Conservation (phyloP, 2,329 filamentous ascomycete genomes). For the Pseudocercospora ulei region DNA sequence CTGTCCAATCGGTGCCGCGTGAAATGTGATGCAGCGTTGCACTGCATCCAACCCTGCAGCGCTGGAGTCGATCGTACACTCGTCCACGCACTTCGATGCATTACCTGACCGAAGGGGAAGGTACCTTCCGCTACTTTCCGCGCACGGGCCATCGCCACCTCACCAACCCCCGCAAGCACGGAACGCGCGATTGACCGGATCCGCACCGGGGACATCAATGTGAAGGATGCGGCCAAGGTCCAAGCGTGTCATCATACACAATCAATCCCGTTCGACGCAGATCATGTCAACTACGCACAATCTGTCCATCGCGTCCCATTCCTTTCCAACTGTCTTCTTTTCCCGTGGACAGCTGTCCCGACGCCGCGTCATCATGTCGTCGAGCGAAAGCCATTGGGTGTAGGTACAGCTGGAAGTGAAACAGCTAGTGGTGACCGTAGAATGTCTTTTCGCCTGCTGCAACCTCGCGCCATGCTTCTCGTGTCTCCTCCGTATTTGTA, state of each 20-base stretch:
- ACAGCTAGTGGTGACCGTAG: constrained; percentile 6
- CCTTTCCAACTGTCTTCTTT: constrained; percentile 10
- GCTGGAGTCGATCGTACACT: no score
- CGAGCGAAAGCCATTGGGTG: constrained; percentile 9
- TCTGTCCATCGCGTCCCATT: constrained; percentile 15
- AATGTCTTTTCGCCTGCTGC: constrained; percentile 16
- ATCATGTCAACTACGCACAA: constrained; percentile 19
- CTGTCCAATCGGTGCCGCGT: no score
- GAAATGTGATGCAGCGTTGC: no score
- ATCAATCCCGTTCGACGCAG: constrained; percentile 6
- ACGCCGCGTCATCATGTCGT: constrained; percentile 10
- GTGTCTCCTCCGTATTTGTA: constrained; percentile 14
- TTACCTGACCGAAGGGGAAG: no score
- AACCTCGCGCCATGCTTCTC: constrained; percentile 19
- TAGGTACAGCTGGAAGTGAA: constrained; percentile 21
- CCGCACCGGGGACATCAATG: no score
- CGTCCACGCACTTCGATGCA: no score
- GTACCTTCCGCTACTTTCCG: no score
- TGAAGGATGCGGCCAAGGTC: no score
- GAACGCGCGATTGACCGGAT: no score
- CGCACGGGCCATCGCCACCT: no score
- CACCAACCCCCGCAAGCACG: no score
- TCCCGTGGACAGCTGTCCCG: constrained; percentile 14
- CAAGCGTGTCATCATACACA: constrained; percentile 1
- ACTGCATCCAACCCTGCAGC: no score